phyloP scores from a whole-genome alignment of 306 rosid genomes.

The Spatholobus suberectus region DNA sequence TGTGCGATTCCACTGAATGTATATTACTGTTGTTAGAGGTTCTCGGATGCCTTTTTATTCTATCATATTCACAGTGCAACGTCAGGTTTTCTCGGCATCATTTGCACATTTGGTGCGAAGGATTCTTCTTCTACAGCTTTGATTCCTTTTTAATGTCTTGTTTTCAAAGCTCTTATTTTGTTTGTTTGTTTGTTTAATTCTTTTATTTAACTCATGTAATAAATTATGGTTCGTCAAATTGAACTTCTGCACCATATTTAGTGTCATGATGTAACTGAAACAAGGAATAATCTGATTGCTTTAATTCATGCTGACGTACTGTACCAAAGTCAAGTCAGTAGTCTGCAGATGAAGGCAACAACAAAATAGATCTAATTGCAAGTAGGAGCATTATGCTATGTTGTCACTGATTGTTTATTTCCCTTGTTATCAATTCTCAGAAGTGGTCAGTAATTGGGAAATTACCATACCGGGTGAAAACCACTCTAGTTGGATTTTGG shows the following conservation, averaged over 20 bases:
- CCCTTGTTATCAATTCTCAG: conserved; percentile 56
- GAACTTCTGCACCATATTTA: background rate
- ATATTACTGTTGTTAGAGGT: background rate
- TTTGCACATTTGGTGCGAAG: background rate
- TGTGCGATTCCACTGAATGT: conserved; percentile 22
- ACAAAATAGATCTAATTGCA: background rate
- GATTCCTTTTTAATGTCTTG: background rate
- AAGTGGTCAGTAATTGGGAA: conserved; percentile 89
- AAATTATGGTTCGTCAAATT: background rate
- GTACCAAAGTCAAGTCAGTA: conserved; percentile 17
- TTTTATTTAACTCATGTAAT: background rate
- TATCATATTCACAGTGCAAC: background rate
- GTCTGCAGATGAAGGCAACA: background rate
- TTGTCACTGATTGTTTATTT: conserved; percentile 34
- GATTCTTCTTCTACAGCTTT: background rate
- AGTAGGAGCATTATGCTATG: conserved; percentile 14
- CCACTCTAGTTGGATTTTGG: conserved; percentile 87
- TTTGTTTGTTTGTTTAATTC: background rate
- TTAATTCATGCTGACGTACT: conserved; percentile 19
- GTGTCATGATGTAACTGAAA: background rate
- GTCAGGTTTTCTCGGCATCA: conserved; percentile 2
- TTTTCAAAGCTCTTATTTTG: background rate
- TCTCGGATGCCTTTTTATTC: background rate
- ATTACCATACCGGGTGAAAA: conserved; percentile 89
- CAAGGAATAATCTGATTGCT: conserved; percentile 4